Evolutionary conservation across 2,329 filamentous ascomycete species (phyloP).

Genomic region (Aspergillus uvarum): DNA sequence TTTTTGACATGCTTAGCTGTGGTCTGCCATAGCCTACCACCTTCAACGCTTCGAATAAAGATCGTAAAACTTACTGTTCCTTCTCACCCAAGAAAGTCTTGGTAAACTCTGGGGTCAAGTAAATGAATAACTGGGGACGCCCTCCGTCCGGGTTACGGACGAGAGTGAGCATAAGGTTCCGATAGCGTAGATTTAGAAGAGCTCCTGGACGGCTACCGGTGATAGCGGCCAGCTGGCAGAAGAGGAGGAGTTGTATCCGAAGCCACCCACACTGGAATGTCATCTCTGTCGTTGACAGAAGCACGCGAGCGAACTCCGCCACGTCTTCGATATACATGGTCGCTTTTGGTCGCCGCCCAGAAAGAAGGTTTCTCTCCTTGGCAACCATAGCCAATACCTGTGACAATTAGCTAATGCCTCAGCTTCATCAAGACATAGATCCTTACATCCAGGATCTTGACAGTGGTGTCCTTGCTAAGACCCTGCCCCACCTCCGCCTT

Average conservation of each 20-base stretch:
- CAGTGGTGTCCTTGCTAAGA: slow-evolving; percentile 20
- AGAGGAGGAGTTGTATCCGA: slow-evolving; percentile 24
- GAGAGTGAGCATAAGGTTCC: slow-evolving; percentile 27
- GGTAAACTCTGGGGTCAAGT: slow-evolving; percentile 14
- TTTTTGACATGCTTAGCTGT: slow-evolving; percentile 7
- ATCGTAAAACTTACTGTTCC: slow-evolving; percentile 18
- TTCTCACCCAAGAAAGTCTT: slow-evolving; percentile 20
- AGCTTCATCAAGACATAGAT: slow-evolving; percentile 11
- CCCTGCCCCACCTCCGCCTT: slow-evolving; percentile 18
- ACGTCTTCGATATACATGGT: slow-evolving; percentile 36
- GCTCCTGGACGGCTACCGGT: slow-evolving; percentile 24
- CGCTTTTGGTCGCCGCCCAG: slow-evolving; percentile 22
- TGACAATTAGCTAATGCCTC: slow-evolving; percentile 3
- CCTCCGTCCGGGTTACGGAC: slow-evolving; percentile 26
- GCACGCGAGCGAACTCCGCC: slow-evolving; percentile 28
- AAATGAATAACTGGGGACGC: slow-evolving; percentile 17
- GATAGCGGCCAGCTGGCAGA: slow-evolving; percentile 30
- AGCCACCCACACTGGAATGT: slow-evolving; percentile 30
- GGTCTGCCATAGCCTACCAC: slow-evolving; percentile 36
- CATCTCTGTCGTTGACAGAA: slow-evolving; percentile 34
- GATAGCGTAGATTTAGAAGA: slow-evolving; percentile 28
- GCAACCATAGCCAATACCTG: slow-evolving; percentile 30
- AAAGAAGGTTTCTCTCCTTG: slow-evolving; percentile 25
- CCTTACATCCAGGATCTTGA: slow-evolving; percentile 16
- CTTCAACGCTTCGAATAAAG: neutral